Percentiles rank a stretch among this genome's conserved stretches.
These are phyloP conservation scores for Penicillium diatomitis DNA, from an alignment of 495 filamentous ascomycete species.

Conservation along the genomic window DNA sequence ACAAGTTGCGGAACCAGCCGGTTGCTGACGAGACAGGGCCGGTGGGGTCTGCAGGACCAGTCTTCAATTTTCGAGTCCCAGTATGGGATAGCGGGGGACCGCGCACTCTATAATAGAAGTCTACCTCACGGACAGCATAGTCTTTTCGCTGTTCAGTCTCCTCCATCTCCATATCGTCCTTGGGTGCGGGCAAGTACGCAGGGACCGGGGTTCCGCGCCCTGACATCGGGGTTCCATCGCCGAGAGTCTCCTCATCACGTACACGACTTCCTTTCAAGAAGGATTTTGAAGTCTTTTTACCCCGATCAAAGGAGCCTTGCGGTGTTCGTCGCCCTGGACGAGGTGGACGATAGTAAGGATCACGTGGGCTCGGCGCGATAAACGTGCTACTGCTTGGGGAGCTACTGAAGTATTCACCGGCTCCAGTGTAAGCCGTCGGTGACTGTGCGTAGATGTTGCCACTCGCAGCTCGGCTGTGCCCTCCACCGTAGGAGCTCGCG, in stretches of 20 bases:
- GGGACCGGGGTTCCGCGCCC: slow-evolving; percentile 44
- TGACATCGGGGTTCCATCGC: slow-evolving; percentile 42
- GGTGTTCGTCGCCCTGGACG: slow-evolving; percentile 52
- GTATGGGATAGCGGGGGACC: slow-evolving; percentile 79
- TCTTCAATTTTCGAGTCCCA: slow-evolving; percentile 76
- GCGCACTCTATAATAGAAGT: slow-evolving; percentile 89
- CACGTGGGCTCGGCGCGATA: slow-evolving; percentile 40
- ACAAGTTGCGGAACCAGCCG: slow-evolving; percentile 74
- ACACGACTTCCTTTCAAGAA: slow-evolving; percentile 32
- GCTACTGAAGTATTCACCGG: slow-evolving; percentile 32
- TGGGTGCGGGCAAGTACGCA: slow-evolving; percentile 39
- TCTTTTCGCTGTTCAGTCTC: slow-evolving; percentile 53
- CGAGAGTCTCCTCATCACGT: slow-evolving; percentile 29
- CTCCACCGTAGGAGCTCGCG: slow-evolving; percentile 34
- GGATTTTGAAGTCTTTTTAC: slow-evolving; percentile 25
- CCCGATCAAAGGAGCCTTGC: slow-evolving; percentile 38
- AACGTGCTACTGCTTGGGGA: slow-evolving; percentile 36
- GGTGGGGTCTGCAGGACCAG: slow-evolving; percentile 90
- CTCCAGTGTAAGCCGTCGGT: slow-evolving; percentile 61
- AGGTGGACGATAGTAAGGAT: slow-evolving; percentile 81
- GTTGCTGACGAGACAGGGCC: slow-evolving; percentile 79
- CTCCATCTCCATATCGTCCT: slow-evolving; percentile 48
- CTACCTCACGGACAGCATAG: slow-evolving; percentile 85
- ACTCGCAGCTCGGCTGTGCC: slow-evolving; percentile 37
- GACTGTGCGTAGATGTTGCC: slow-evolving; percentile 56